A percentile compares a stretch with the other conserved stretches of the same genome.
Evolutionary conservation across 1,284 basidiomycete species (phyloP).

Genomic region (Bondarzewia mesenterica): DNA sequence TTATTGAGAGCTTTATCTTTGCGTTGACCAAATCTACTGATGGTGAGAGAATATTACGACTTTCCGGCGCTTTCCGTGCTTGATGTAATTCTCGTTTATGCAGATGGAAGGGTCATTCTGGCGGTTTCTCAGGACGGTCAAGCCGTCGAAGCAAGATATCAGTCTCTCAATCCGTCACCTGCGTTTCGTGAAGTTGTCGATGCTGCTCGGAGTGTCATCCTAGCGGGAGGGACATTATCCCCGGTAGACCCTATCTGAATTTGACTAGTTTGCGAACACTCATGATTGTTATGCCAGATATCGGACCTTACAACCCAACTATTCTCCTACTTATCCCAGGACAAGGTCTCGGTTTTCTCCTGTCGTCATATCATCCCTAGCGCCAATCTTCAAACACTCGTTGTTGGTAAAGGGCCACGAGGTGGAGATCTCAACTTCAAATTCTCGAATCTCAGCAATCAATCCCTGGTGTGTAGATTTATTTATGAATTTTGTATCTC

Average conservation of each 20-base stretch:
- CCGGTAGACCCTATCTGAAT: conserved; percentile 46
- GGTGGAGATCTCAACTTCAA: conserved; percentile 80
- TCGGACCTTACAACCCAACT: conserved; percentile 85
- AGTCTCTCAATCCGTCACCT: conserved; percentile 90
- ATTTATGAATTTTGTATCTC: not conserved
- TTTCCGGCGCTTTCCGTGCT: conserved; percentile 1
- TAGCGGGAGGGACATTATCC: conserved; percentile 97
- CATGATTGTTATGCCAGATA: conserved; percentile 42
- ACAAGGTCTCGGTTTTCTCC: conserved; percentile 72
- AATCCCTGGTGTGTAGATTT: conserved; percentile 42
- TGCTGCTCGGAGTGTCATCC: conserved; percentile 72
- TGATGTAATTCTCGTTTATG: conserved; percentile 1
- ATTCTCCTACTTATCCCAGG: conserved; percentile 58
- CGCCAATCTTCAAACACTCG: conserved; percentile 72
- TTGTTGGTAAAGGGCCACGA: conserved; percentile 72
- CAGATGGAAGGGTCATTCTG: conserved; percentile 63
- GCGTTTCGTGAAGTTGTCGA: conserved; percentile 80
- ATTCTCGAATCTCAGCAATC: conserved; percentile 69
- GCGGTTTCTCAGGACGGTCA: conserved; percentile 33
- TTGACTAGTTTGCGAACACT: not conserved
- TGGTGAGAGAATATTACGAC: conserved; percentile 46
- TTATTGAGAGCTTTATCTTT: conserved; percentile 80
- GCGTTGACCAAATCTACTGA: conserved; percentile 77
- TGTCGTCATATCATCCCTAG: conserved; percentile 91
- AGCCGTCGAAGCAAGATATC: conserved; percentile 73